phyloP scores from a whole-genome alignment of 305 asterid genomes.

The Solanum hybrid region DNA sequence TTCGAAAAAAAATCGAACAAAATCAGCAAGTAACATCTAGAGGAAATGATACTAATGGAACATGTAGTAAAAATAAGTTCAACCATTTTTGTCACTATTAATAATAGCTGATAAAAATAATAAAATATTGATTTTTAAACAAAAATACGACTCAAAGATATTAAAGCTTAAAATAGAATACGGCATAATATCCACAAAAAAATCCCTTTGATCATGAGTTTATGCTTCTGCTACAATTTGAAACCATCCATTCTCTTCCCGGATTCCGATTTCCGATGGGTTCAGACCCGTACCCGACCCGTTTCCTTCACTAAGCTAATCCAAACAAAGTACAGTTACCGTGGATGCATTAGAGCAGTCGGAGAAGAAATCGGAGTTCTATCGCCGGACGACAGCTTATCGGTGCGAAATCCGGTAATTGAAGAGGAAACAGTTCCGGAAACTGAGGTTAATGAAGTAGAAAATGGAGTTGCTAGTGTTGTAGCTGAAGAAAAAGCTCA shows the following conservation, averaged over 20 bases:
- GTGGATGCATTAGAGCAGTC: slow-evolving; percentile 20
- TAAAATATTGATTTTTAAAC: not conserved
- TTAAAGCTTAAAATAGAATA: not conserved
- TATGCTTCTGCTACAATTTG: slow-evolving; percentile 48
- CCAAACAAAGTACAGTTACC: slow-evolving; percentile 1
- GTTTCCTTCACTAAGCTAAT: slow-evolving; percentile 16
- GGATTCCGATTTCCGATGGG: slow-evolving; percentile 26
- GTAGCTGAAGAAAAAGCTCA: slow-evolving; percentile 23
- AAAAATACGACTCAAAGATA: not conserved
- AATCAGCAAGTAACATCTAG: fast-evolving
- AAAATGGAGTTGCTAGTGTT: slow-evolving; percentile 20
- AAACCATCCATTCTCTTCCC: slow-evolving; percentile 32
- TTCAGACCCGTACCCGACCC: slow-evolving; percentile 32
- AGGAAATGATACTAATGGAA: not conserved
- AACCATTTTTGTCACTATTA: not conserved
- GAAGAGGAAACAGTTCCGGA: slow-evolving; percentile 19
- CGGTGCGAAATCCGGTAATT: slow-evolving; percentile 22
- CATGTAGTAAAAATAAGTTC: not conserved
- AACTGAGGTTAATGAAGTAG: slow-evolving; percentile 4
- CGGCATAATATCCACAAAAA: not conserved
- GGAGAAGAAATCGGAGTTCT: slow-evolving; percentile 49
- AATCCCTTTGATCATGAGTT: slow-evolving; percentile 24
- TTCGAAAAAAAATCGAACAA: fast-evolving
- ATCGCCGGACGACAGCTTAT: slow-evolving; percentile 44
- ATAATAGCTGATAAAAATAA: not conserved